These are phyloP conservation scores for Aureobasidium sp. DNA, from an alignment of 2,329 filamentous ascomycete species.

Conservation along the genomic window DNA sequence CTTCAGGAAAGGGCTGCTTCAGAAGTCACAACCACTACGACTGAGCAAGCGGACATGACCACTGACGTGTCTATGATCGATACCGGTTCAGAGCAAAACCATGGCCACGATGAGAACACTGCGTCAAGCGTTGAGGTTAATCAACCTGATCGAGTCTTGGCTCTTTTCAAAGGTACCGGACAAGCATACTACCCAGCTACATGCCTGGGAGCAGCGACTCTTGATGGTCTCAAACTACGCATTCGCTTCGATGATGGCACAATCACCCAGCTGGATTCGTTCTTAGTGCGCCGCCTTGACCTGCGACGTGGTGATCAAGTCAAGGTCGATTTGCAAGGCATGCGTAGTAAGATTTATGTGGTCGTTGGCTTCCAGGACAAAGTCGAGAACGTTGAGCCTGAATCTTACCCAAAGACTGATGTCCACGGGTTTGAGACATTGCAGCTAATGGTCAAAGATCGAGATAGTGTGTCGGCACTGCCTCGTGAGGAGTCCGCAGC, in stretches of 20 bases:
- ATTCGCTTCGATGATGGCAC: constrained; percentile 45
- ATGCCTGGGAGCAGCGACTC: constrained; percentile 43
- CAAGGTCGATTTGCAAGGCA: constrained; percentile 39
- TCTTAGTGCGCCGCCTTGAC: constrained; percentile 37
- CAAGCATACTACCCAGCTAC: constrained; percentile 53
- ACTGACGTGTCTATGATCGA: background rate
- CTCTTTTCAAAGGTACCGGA: constrained; percentile 47
- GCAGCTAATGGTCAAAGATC: constrained; percentile 34
- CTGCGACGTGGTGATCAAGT: constrained; percentile 39
- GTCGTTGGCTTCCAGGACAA: constrained; percentile 39
- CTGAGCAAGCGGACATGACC: background rate
- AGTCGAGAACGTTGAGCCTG: constrained; percentile 23
- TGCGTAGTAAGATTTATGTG: constrained; percentile 40
- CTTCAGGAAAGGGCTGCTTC: background rate
- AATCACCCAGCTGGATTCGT: constrained; percentile 33
- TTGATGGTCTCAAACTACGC: constrained; percentile 35
- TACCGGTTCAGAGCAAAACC: background rate
- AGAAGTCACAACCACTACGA: background rate
- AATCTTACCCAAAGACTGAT: constrained; percentile 34
- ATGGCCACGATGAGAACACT: background rate
- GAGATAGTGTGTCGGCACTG: constrained; percentile 29
- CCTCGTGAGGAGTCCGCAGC: constrained; percentile 21
- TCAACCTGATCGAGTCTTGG: constrained; percentile 49
- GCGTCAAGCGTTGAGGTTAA: constrained; percentile 18
- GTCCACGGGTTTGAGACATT: constrained; percentile 35